phyloP scores from a whole-genome alignment of 495 filamentous ascomycete genomes.

The Thermothielavioides terrestris region DNA sequence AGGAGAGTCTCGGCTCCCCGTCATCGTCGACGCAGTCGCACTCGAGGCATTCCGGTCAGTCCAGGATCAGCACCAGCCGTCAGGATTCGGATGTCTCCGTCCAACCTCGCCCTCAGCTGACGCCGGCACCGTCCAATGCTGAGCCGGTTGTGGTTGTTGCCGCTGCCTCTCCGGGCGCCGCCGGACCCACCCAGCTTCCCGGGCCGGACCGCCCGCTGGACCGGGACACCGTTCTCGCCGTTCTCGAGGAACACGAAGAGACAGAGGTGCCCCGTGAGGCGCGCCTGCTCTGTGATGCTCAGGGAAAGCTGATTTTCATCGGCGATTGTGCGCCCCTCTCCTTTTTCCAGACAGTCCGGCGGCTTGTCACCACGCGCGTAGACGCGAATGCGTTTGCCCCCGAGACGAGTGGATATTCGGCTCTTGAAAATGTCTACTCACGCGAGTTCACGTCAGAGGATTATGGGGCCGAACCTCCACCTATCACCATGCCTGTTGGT shows the following conservation, averaged over 20 bases:
- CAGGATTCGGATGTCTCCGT: not conserved
- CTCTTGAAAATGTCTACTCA: constrained; percentile 44
- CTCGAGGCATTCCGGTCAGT: not conserved
- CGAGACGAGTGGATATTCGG: constrained; percentile 55
- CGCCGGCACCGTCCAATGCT: not conserved
- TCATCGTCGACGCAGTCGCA: not conserved
- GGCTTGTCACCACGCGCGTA: constrained; percentile 55
- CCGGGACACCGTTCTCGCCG: not conserved
- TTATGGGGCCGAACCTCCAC: constrained; percentile 11
- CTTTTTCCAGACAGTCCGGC: constrained; percentile 57
- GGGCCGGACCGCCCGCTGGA: not conserved
- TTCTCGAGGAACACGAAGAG: constrained; percentile 29
- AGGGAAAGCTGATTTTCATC: constrained; percentile 55
- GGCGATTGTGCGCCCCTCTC: constrained; percentile 62
- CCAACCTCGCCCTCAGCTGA: not conserved
- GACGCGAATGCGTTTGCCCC: constrained; percentile 56
- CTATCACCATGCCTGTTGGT: constrained; percentile 13
- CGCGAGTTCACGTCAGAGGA: not conserved
- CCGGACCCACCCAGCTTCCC: not conserved
- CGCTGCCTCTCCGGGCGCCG: not conserved
- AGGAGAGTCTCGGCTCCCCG: not conserved
- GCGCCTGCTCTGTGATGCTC: constrained; percentile 48
- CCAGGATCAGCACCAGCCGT: not conserved
- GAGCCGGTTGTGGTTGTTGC: not conserved
- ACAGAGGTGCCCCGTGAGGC: constrained; percentile 41